phyloP scores from a whole-genome alignment of 176 grass and related monocot species.

The Carex myosuroides region DNA sequence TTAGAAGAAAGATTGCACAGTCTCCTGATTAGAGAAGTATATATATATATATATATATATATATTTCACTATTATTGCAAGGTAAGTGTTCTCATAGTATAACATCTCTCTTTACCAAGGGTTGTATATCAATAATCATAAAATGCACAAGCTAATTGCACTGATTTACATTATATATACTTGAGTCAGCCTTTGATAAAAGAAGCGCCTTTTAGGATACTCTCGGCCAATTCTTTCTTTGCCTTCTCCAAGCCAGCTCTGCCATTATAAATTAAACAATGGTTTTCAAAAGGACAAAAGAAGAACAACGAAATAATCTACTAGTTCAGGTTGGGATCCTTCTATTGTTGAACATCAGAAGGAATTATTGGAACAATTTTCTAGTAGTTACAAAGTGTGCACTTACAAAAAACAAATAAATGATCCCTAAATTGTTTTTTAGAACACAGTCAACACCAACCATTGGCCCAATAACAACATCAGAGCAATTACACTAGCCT shows the following conservation, averaged over 20 bases:
- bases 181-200: conserved; percentile 62
- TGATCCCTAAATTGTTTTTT: not conserved
- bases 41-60: not conserved
- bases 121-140: conserved; percentile 8
- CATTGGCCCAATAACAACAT: not conserved
- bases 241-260: conserved; percentile 70
- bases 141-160: conserved; percentile 8
- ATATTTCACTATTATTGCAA: not conserved
- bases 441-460: not conserved
- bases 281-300: not conserved
- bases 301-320: not conserved
- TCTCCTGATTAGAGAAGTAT: not conserved
- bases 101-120: conserved; percentile 5
- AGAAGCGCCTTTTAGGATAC: conserved; percentile 77
- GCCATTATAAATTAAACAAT: not conserved
- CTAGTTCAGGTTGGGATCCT: not conserved
- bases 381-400: not conserved
- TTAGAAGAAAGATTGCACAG: not conserved
- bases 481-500: not conserved
- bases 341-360: not conserved
- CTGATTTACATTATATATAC: not conserved
- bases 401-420: not conserved
- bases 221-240: conserved; percentile 79
- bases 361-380: not conserved
- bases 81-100: not conserved